Evolutionary conservation across 345 rosid species (phyloP), one percentile per base, ranked within the genome.

Genomic region (Ceriops decandra): DNA sequence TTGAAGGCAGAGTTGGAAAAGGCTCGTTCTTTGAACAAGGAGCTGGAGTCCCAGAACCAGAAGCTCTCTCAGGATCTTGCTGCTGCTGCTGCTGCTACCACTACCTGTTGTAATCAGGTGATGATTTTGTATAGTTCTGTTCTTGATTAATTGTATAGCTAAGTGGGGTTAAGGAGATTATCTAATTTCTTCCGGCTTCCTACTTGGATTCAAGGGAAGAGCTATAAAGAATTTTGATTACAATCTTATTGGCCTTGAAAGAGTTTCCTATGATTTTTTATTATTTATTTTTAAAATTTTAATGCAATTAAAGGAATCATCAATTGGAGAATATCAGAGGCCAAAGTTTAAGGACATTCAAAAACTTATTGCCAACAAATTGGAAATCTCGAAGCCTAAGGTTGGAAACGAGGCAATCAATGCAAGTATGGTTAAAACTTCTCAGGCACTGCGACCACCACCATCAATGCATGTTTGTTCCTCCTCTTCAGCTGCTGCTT

Each of bases 321-420:
- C 85, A 64, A 71, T 30, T 62, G 81, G 72, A 75, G 87, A 84
- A 59, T 66, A 75, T 65, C 79, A 70, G 70, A 83, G 80, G 73
- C 81, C 79, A 5, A 85, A 83, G 69, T 92, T 88, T 60, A 85
- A 84, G 80, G 91, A 90, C 81, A 83, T 91, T 35, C 97, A 91
- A 81, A 86, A 76, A 60, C 75, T 85, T 69, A 86, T 88, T 17
- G 88, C 91, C 61, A 81, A 76, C 80, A 85, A 90, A 81, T 76
- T 90, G 63, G 91, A 86, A 74, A 80, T 77, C 21, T 74, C 89
- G 24, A 77, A 72, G 69, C 73, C 89, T 27, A 79, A 72, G 69
- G 74, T 59, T 63, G 84, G 60, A 61, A 86, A 77, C 66, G 95
- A 83, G 57, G 75, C 72, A 42, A 73, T 53, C 35, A 73, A 64